A percentile compares a stretch with the other conserved stretches of the same genome.
phyloP scores from a whole-genome alignment of 495 filamentous ascomycete species.

The Aspergillus bridgeri region DNA sequence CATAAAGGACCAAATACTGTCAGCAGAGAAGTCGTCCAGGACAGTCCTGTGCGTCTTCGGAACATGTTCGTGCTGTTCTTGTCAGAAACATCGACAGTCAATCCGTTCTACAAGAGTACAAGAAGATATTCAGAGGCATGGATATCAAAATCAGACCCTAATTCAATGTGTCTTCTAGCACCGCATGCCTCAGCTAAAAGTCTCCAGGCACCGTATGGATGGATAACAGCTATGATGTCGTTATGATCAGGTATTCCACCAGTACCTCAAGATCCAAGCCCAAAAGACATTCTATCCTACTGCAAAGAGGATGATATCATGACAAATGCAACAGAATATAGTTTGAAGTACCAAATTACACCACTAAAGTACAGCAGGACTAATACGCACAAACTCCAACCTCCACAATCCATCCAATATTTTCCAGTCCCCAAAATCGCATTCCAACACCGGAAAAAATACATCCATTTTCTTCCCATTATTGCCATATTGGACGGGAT shows the following conservation, averaged over 20 bases:
- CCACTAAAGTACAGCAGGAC: neutral
- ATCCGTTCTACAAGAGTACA: conserved; percentile 24
- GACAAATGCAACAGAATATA: neutral
- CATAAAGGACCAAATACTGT: neutral
- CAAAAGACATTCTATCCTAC: conserved; percentile 32
- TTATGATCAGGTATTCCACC: conserved; percentile 20
- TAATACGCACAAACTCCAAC: conserved; percentile 1
- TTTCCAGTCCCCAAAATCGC: neutral
- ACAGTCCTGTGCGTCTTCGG: conserved; percentile 21
- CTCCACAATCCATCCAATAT: neutral
- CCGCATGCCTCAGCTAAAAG: conserved; percentile 20
- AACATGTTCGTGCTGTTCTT: conserved; percentile 34
- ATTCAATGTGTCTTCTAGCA: conserved; percentile 6
- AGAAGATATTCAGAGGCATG: conserved; percentile 22
- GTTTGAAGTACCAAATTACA: conserved; percentile 2
- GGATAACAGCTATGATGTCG: conserved; percentile 14
- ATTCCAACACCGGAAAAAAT: neutral
- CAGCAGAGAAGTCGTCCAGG: neutral
- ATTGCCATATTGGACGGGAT: neutral
- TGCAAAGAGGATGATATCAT: conserved; percentile 20
- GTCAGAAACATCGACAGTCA: conserved; percentile 21
- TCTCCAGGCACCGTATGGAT: conserved; percentile 28
- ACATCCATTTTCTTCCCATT: neutral
- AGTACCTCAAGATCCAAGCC: conserved; percentile 11
- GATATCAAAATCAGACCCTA: conserved; percentile 14